Conservation (phyloP, 1,284 basidiomycete species). For the Sanghuangporus sanghuang region DNA sequence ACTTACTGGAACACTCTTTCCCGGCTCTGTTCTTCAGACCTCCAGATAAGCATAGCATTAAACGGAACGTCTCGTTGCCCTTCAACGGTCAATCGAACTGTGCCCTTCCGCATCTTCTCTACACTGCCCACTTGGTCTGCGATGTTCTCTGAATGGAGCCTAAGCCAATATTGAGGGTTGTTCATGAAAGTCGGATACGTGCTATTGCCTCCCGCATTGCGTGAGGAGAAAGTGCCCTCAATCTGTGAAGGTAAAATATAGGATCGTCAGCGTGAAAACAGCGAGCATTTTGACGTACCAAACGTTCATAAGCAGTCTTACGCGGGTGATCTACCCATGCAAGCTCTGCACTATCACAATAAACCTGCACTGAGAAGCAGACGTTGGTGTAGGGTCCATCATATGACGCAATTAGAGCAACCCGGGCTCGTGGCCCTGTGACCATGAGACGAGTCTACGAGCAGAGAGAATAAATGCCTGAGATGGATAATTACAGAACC, state of each 20-base stretch:
- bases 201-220: constrained; percentile 81
- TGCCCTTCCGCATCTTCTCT: constrained; percentile 31
- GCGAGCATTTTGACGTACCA: constrained; percentile 28
- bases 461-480: background rate
- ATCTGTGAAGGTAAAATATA: constrained; percentile 36
- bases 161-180: constrained; percentile 85
- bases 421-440: constrained; percentile 29
- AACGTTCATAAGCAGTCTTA: constrained; percentile 39
- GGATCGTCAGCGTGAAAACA: background rate
- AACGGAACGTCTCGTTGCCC: constrained; percentile 66
- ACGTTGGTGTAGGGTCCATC: constrained; percentile 56
- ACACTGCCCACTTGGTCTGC: constrained; percentile 8
- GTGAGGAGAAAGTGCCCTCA: constrained; percentile 57
- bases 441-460: constrained; percentile 12
- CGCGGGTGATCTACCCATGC: constrained; percentile 44
- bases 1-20: constrained; percentile 70
- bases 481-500: background rate
- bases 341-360: constrained; percentile 36
- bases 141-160: constrained; percentile 37
- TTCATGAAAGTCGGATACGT: constrained; percentile 77
- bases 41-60: constrained; percentile 75
- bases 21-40: constrained; percentile 39
- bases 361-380: constrained; percentile 61
- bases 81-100: constrained; percentile 48
- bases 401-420: constrained; percentile 59